phyloP scores from a whole-genome alignment of 1,284 basidiomycete genomes.

The Somion occarium region DNA sequence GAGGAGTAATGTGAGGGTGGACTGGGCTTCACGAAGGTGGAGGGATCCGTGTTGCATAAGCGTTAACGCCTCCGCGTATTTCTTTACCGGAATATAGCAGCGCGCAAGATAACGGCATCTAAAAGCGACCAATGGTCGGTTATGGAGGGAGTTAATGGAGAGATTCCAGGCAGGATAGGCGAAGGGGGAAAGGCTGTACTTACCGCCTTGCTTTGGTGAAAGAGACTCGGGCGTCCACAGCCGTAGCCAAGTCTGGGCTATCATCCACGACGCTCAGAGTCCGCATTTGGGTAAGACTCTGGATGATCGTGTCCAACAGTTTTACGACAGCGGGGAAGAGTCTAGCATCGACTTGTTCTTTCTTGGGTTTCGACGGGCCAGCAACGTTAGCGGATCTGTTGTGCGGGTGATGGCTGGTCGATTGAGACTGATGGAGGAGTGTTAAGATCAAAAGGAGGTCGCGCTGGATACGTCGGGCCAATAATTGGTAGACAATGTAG shows the following conservation, averaged over 20 bases:
- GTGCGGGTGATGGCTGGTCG: constrained; percentile 23
- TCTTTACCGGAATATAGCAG: constrained; percentile 65
- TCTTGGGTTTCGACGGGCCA: constrained; percentile 32
- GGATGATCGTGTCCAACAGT: constrained; percentile 79
- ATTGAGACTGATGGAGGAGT: constrained; percentile 42
- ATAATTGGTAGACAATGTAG: constrained; percentile 82
- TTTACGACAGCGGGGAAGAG: constrained; percentile 84
- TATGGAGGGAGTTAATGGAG: not conserved
- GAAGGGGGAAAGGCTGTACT: constrained; percentile 14
- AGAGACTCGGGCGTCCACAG: constrained; percentile 70
- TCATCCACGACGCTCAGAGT: constrained; percentile 84
- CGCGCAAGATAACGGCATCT: constrained; percentile 70
- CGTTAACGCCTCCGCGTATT: constrained; percentile 66
- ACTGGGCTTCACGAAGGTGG: constrained; percentile 64
- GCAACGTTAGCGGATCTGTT: constrained; percentile 16
- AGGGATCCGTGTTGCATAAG: constrained; percentile 66
- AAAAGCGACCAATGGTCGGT: not conserved
- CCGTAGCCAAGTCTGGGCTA: constrained; percentile 73
- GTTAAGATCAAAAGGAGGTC: constrained; percentile 80
- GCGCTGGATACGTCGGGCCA: constrained; percentile 82
- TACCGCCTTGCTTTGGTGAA: constrained; percentile 75
- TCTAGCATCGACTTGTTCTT: constrained; percentile 52
- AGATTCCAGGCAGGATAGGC: constrained; percentile 2
- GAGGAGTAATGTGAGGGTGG: constrained; percentile 36
- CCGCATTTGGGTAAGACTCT: constrained; percentile 80